Conservation (phyloP, 2,329 filamentous ascomycete species). For the Dothideomycetes sp. region DNA sequence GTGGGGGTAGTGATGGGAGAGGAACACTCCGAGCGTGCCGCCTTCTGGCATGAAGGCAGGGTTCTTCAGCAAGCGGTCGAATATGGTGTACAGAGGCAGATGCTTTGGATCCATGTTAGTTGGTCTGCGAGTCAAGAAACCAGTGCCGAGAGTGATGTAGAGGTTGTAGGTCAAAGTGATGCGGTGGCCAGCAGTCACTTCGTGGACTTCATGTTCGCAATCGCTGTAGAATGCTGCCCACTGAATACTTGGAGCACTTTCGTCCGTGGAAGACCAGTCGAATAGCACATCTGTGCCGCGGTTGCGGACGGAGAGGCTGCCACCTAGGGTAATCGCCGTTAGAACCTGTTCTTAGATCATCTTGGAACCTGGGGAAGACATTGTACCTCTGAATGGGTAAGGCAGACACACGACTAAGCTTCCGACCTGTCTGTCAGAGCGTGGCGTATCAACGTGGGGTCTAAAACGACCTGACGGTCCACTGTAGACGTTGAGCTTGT, state of each 20-base stretch:
- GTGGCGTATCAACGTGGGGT: conserved; percentile 18
- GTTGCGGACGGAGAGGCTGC: conserved; percentile 34
- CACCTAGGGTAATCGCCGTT: conserved; percentile 22
- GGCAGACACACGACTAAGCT: conserved; percentile 16
- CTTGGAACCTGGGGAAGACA: background rate
- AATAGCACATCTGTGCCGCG: conserved; percentile 23
- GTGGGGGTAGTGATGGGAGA: conserved; percentile 17
- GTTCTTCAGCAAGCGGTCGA: conserved; percentile 21
- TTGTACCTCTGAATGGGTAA: background rate
- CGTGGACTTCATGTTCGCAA: conserved; percentile 41
- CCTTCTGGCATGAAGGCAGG: conserved; percentile 24
- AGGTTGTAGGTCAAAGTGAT: conserved; percentile 52
- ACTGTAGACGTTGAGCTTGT: conserved; percentile 42
- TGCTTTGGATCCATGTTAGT: conserved; percentile 20
- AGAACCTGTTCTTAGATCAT: background rate
- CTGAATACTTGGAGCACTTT: conserved; percentile 14
- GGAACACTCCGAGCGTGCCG: conserved; percentile 11
- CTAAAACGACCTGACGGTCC: conserved; percentile 13
- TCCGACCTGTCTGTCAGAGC: conserved; percentile 14
- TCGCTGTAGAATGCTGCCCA: conserved; percentile 46
- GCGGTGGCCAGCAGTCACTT: conserved; percentile 40
- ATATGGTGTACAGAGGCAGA: conserved; percentile 25
- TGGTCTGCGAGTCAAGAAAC: conserved; percentile 16
- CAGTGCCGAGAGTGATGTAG: conserved; percentile 29
- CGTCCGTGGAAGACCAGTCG: conserved; percentile 27